Evolutionary conservation across 331 rosid species (phyloP), one percentile per base, ranked within the genome.

Genomic region (Stylosanthes scabra): DNA sequence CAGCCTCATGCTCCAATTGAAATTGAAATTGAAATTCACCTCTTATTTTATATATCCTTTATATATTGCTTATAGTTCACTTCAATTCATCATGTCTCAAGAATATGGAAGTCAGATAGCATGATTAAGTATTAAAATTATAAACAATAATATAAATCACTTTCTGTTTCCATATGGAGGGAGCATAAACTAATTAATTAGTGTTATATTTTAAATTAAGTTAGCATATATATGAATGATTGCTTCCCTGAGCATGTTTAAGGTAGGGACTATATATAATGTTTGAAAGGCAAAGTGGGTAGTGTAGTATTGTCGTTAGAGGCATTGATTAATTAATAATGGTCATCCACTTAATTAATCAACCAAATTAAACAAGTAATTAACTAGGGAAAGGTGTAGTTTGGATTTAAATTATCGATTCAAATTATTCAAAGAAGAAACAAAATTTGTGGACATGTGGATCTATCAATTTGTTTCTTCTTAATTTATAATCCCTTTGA

Each of bases 341-440:
- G 78, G 71, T 41, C 75, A 59, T 60, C 78, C 79, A 81, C 68
- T 59, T 7, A 76, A 76, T 52, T 7, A 76, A 76, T 52, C 79
- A 76, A 74, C 39, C 64, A 68, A 76, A 74, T 37, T 58, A 68
- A 71, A 55, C 81, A 65, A 63, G 74, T 55, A 59, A 66, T 28
- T 15, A 41, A 59, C 42, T 9, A 41, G 59, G 59, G 57, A 71
- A 29, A 77, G 39, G 47, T 5, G 12, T 9, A 49, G 2, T 66
- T 61, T 46, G 39, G 76, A 71, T 60, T 34, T 60, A 52, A 47
- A 8, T 62, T 31, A 42, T 70, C 14, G 10, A 64, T 71, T 58
- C 10, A 31, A 57, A 29, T 64, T 64, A 55, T 78, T 46, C 60
- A 62, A 11, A 28, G 51, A 58, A 55, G 68, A 58, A 58, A 57